Evolutionary conservation across 139 green algal species (phyloP).

Genomic region (Deuterostichococcus epilithicus): DNA sequence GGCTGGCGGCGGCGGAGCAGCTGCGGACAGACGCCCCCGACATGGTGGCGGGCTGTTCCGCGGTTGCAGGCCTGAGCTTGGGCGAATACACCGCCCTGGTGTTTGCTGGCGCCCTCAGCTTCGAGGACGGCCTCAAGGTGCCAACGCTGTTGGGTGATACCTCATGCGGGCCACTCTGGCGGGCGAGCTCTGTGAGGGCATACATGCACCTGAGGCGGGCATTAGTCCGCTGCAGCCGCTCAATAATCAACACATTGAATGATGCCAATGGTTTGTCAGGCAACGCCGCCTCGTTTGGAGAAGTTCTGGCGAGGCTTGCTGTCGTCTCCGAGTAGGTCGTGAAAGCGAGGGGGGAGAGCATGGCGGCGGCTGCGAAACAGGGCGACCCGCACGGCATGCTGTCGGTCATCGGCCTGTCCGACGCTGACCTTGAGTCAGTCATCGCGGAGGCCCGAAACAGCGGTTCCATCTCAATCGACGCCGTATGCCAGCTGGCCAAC

Average conservation of each 20-base stretch:
- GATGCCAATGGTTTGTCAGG: no score
- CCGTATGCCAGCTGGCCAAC: constrained; percentile 83
- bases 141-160: background rate
- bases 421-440: constrained; percentile 57
- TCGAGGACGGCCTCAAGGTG: constrained; percentile 87
- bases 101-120: constrained; percentile 77
- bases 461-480: constrained; percentile 20
- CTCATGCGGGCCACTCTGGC: background rate
- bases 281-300: no score
- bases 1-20: constrained; percentile 78
- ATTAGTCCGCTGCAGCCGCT: no score
- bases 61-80: constrained; percentile 76
- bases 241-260: no score
- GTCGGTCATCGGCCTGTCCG: constrained; percentile 77
- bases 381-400: constrained; percentile 84
- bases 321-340: constrained; percentile 64
- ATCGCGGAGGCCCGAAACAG: constrained; percentile 31
- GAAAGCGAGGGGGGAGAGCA: constrained; percentile 76
- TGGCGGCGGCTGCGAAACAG: constrained; percentile 66
- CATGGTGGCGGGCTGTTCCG: constrained; percentile 33
- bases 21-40: constrained; percentile 43
- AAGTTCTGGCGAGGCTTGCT: no score
- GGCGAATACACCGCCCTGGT: constrained; percentile 92
- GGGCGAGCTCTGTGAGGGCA: no score
- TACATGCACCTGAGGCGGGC: no score